phyloP scores from a whole-genome alignment of 2,329 filamentous ascomycete species.

The Diaporthe batatas region DNA sequence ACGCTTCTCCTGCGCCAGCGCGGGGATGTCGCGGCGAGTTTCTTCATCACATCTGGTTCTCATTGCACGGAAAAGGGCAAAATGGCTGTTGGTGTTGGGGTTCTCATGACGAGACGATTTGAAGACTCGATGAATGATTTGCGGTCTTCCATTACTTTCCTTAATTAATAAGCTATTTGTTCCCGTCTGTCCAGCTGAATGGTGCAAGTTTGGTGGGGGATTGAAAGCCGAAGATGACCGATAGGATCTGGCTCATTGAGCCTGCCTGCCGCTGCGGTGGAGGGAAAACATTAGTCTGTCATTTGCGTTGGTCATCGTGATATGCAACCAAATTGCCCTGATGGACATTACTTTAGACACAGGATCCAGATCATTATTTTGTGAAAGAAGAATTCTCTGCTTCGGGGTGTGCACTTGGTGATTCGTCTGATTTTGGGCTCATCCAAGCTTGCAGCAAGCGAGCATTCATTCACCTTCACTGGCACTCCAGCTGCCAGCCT shows the following conservation, averaged over 20 bases:
- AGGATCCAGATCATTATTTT: conserved; percentile 13
- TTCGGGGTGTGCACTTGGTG: neutral
- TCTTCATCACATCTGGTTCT: neutral
- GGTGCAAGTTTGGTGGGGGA: neutral
- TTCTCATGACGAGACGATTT: conserved; percentile 15
- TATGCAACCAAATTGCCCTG: conserved; percentile 13
- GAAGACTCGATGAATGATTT: neutral
- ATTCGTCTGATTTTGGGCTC: neutral
- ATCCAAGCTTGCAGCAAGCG: neutral
- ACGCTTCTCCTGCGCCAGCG: neutral
- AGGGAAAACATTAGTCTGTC: conserved; percentile 1
- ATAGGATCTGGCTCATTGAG: neutral
- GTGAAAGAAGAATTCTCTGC: neutral
- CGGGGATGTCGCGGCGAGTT: neutral
- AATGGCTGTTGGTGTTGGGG: conserved; percentile 13
- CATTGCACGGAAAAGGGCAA: neutral
- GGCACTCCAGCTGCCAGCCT: neutral
- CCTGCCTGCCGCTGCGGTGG: conserved; percentile 10
- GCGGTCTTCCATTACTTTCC: conserved; percentile 17
- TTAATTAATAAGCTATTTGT: conserved; percentile 13
- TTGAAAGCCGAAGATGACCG: neutral
- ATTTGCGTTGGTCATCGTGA: conserved; percentile 17
- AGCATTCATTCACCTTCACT: neutral
- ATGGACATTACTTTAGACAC: conserved; percentile 1
- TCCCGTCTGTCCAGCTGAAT: neutral